Evolutionary conservation across 2,329 filamentous ascomycete species (phyloP).

Genomic region (Venturia oleaginea): DNA sequence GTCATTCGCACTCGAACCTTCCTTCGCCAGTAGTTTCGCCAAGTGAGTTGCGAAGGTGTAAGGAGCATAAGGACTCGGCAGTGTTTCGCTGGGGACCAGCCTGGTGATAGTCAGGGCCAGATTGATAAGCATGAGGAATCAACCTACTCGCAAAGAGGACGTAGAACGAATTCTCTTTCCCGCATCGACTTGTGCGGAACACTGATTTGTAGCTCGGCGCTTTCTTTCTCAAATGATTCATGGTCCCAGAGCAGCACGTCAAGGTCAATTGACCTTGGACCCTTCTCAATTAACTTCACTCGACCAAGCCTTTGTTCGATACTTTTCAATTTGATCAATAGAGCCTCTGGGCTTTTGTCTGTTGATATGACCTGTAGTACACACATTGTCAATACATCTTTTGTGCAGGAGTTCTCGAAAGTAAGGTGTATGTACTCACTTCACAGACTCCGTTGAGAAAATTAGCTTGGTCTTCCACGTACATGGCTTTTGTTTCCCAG

Average conservation of each 20-base stretch:
- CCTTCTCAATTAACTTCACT: slow-evolving; percentile 81
- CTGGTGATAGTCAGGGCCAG: neutral
- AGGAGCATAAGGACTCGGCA: slow-evolving; percentile 1
- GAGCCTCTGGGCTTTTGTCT: slow-evolving; percentile 58
- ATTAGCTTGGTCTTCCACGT: slow-evolving; percentile 75
- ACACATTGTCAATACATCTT: neutral
- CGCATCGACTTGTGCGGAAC: slow-evolving; percentile 78
- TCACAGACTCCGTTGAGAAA: slow-evolving; percentile 93
- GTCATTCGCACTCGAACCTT: slow-evolving; percentile 14
- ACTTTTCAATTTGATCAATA: slow-evolving; percentile 72
- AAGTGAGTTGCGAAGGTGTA: slow-evolving; percentile 38
- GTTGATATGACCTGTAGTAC: slow-evolving; percentile 55
- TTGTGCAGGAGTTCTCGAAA: neutral
- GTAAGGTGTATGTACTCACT: slow-evolving; percentile 45
- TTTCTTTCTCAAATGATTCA: slow-evolving; percentile 54
- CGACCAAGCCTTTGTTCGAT: slow-evolving; percentile 77
- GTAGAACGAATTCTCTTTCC: slow-evolving; percentile 88
- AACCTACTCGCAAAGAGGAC: slow-evolving; percentile 69
- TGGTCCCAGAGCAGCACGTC: slow-evolving; percentile 81
- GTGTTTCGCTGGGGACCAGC: slow-evolving; percentile 1
- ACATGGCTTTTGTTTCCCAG: slow-evolving; percentile 97
- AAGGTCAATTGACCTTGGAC: slow-evolving; percentile 86
- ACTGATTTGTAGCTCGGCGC: slow-evolving; percentile 47
- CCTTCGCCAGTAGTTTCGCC: slow-evolving; percentile 27
- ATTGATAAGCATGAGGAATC: neutral